Evolutionary conservation across 345 rosid species (phyloP), one percentile per base, ranked within the genome.

Genomic region (Citropsis articulata): DNA sequence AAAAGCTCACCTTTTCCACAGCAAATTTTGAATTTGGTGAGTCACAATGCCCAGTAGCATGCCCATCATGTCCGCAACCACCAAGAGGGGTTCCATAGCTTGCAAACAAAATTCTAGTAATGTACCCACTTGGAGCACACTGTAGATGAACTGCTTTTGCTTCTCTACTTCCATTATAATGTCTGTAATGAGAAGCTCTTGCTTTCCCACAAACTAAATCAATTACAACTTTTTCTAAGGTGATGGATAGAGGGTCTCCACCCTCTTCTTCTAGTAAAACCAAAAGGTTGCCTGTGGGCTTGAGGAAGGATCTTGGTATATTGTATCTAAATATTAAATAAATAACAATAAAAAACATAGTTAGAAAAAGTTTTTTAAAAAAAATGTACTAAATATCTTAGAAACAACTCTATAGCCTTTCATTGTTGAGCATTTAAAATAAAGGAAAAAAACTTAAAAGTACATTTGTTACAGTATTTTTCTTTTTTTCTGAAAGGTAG

Each of bases 31-130:
- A 75, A 31, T 75, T 31, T 50, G 22, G 36, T 10, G 71, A 61
- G 48, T 62, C 40, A 74, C 77, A 74, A 40, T 12, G 4, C 18
- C 77, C 77, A 13, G 21, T 5, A 74, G 38, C 38, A 27, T 40
- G 30, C 40, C 38, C 24, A 19, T 16, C 13, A 38, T 6, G 19
- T 27, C 1, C 68, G 62, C 77, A 74, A 10, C 16, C 40, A 62
- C 59, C 77, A 19, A 4, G 5, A 74, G 77, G 77, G 38, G 66
- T 74, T 74, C 77, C 77, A 74, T 60, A 74, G 38, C 77, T 74
- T 30, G 69, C 57, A 74, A 74, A 74, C 10, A 59, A 30, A 12
- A 73, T 61, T 33, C 18, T n/a, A 1, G 66, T n/a, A 9, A 60
- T 35, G 31, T 25, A 31, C 25, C 6, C 40, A 16, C 3, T 60